These are phyloP conservation scores for Kalanchoe fedtschenkoi DNA, from an alignment of 164 flowering plant genomes.

Conservation along the genomic window DNA sequence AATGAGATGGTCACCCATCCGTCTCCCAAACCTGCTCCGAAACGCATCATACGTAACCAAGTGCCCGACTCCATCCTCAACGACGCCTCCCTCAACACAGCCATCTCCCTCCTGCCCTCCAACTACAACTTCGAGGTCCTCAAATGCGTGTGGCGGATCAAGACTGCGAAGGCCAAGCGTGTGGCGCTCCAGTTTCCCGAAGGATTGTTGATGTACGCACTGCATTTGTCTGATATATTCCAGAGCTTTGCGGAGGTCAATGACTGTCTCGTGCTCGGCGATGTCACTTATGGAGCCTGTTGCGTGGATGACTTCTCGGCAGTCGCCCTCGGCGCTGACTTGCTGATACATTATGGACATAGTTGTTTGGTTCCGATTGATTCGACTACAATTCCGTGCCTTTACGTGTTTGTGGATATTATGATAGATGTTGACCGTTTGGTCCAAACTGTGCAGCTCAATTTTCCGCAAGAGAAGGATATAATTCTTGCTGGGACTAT, in stretches of 20 bases:
- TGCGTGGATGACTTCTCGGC: constrained; percentile 91
- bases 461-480: constrained; percentile 16
- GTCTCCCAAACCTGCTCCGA: constrained; percentile 34
- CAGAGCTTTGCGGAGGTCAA: constrained; percentile 44
- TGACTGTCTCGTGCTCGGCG: constrained; percentile 77
- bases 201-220: constrained; percentile 90
- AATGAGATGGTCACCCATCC: constrained; percentile 3
- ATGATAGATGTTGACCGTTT: constrained; percentile 48
- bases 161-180: constrained; percentile 43
- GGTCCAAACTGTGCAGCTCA: constrained; percentile 34
- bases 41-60: constrained; percentile 72
- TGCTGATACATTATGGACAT: constrained; percentile 88
- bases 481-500: constrained; percentile 83
- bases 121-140: constrained; percentile 93
- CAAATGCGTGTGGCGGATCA: constrained; percentile 78
- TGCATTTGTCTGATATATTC: constrained; percentile 74
- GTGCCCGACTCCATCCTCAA: constrained; percentile 72
- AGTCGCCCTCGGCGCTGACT: constrained; percentile 62
- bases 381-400: constrained; percentile 51
- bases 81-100: constrained; percentile 60
- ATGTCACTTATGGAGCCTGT: constrained; percentile 96
- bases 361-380: constrained; percentile 86
- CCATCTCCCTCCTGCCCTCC: constrained; percentile 67
- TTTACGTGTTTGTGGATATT: constrained; percentile 89
- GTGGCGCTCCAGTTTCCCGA: constrained; percentile 96